These are phyloP conservation scores for Fraxinus quadrangulata DNA, from an alignment of 257 asterid genomes.

Conservation along the genomic window DNA sequence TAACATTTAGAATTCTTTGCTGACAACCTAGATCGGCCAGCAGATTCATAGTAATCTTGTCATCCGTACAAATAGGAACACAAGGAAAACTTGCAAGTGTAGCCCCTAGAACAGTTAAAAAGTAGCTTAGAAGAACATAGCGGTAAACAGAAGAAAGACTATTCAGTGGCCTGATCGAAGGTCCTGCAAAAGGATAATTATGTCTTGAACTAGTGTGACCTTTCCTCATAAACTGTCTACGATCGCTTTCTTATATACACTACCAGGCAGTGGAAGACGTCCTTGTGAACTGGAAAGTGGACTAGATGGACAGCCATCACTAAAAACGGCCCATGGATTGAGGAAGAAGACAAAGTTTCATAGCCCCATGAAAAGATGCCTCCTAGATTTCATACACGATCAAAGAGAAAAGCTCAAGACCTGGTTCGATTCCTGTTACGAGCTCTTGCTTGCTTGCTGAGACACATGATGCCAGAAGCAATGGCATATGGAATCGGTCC, in stretches of 20 bases:
- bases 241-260: conserved; percentile 42
- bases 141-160: background rate
- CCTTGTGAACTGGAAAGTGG: conserved; percentile 33
- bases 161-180: conserved; percentile 28
- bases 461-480: conserved; percentile 40
- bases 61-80: no score
- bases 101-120: no score
- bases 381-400: conserved; percentile 51
- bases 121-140: no score
- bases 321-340: conserved; percentile 4
- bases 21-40: no score
- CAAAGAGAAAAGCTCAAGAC: conserved; percentile 44
- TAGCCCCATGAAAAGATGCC: conserved; percentile 47
- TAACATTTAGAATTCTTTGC: no score
- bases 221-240: conserved; percentile 42
- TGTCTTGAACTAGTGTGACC: conserved; percentile 40
- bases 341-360: conserved; percentile 25
- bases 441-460: conserved; percentile 34
- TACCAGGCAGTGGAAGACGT: conserved; percentile 42
- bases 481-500: conserved; percentile 51
- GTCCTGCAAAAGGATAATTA: conserved; percentile 38
- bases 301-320: background rate
- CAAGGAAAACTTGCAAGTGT: no score
- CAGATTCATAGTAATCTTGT: no score
- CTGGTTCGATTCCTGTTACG: conserved; percentile 41